A percentile compares a stretch with the other conserved stretches of the same genome.
These are phyloP conservation scores for Gossypium davidsonii DNA, from an alignment of 441 rosid genomes.

Conservation along the genomic window DNA sequence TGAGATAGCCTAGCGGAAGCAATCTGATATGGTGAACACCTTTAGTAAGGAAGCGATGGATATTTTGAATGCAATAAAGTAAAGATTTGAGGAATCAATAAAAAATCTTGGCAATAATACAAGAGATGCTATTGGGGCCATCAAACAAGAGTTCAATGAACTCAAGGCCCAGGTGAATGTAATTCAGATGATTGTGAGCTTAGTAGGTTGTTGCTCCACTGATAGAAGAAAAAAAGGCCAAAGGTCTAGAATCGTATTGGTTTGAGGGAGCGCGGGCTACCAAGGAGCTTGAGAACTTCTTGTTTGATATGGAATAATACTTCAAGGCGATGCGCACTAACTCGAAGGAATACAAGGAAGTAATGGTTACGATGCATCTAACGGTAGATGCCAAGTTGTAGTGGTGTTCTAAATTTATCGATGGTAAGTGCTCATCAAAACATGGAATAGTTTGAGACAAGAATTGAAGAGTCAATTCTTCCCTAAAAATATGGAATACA, in stretches of 20 bases:
- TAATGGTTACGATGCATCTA: not conserved
- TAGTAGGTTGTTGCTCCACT: not conserved
- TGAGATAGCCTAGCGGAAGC: too few relatives aligned
- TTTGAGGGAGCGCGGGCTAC: not conserved
- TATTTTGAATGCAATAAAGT: too few relatives aligned
- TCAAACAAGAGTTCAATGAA: not conserved
- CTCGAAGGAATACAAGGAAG: not conserved
- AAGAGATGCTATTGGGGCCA: not conserved
- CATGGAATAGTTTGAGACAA: not conserved
- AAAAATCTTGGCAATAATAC: too few relatives aligned
- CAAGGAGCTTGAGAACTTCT: not conserved
- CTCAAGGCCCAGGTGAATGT: not conserved
- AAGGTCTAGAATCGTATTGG: not conserved
- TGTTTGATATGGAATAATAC: not conserved
- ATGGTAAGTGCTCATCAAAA: not conserved
- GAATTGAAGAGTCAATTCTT: not conserved
- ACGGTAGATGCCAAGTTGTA: not conserved
- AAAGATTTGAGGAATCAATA: too few relatives aligned
- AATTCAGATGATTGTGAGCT: not conserved
- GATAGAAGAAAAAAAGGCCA: not conserved
- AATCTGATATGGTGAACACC: too few relatives aligned
- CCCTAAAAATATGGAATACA: not conserved
- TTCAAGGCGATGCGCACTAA: not conserved
- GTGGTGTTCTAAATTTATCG: not conserved
- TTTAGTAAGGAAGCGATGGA: too few relatives aligned